Percentiles rank a stretch among this genome's conserved stretches.
phyloP scores from a whole-genome alignment of 768 basidiomycete species.

The Leccinum uliginosum region DNA sequence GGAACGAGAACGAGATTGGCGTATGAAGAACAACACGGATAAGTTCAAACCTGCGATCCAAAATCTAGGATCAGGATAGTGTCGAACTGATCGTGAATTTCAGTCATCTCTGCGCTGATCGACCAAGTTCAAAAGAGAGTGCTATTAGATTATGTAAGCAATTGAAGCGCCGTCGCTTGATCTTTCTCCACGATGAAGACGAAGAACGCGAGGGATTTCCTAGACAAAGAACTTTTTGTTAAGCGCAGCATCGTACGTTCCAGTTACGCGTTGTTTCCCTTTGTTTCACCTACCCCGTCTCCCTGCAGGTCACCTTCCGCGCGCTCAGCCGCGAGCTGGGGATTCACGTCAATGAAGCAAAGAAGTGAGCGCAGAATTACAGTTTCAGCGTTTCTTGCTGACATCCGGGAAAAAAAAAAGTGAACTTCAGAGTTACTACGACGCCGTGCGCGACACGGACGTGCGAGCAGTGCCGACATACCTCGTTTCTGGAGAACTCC shows the following conservation, averaged over 20 bases:
- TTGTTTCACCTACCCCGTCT: background rate
- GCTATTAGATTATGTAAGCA: background rate
- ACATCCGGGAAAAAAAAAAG: constrained; percentile 34
- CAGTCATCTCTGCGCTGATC: constrained; percentile 49
- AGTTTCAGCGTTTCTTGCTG: background rate
- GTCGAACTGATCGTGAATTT: constrained; percentile 94
- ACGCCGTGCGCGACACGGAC: constrained; percentile 35
- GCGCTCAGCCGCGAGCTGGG: constrained; percentile 66
- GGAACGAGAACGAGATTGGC: constrained; percentile 3
- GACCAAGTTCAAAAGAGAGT: background rate
- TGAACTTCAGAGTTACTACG: constrained; percentile 58
- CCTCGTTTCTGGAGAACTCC: constrained; percentile 56
- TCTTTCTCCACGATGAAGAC: constrained; percentile 23
- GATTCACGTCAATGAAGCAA: constrained; percentile 74
- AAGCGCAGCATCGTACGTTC: constrained; percentile 39
- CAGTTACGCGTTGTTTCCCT: background rate
- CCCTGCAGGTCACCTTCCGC: constrained; percentile 68
- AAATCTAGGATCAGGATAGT: constrained; percentile 96
- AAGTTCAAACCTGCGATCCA: constrained; percentile 77
- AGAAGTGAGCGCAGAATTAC: constrained; percentile 47
- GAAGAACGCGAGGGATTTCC: constrained; percentile 34
- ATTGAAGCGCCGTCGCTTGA: background rate
- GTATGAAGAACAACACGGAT: constrained; percentile 4
- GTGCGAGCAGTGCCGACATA: constrained; percentile 54
- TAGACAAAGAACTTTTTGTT: constrained; percentile 44